Base-by-base conservation (phyloP, 352 stramenopile genomes). In the Plasmopara muralis region DNA sequence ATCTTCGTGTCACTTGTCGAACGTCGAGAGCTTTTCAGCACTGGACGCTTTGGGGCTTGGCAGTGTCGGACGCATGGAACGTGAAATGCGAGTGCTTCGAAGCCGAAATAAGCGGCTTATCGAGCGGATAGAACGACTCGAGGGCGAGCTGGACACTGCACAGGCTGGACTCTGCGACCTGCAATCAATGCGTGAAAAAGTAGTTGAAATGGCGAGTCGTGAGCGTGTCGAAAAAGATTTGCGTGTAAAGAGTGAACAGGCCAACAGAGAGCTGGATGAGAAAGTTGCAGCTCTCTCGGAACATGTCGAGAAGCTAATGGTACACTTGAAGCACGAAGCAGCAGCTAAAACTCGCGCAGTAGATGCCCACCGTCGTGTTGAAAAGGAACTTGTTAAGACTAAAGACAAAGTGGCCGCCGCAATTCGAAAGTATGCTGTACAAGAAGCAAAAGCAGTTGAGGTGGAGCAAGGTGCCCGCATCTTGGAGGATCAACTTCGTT, bases 231-330 rank as follows among this genome's bases (percentile, higher is more conserved):
- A 96, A 62, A 96, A 96, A 48, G 89, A 96, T 43, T 53, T 94
- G 12, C 83, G 87, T 12, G 60, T 43, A 9, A 89, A 85, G 56
- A 68, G 74, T 15, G 77, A 96, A 20, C 41, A 53, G 28, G 73
- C 77, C 14, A 70, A 77, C 29, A 83, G 80, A 31, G 72, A 87
- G 30, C 57, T 78, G 4, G 75, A 73, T 5, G 84, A 96, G 31
- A 96, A 97, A 68, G 82, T 98, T 29, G 71, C 85, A 9, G 87
- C 78, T 43, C 64, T 98, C n/a, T 91, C 83, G 28, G 89, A 97
- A 53, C 94, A 98, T 60, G 96, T 98, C 18, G 93, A 98, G 60
- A 98, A 98, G 68, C 72, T 98, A 18, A 97, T 98, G 91, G 71
- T 97, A 7, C 94, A 98, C 57, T 56, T 98, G 9, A 98, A 98